Base-by-base conservation (phyloP, 768 basidiomycete genomes). In the Hirschioporus abietinus region DNA sequence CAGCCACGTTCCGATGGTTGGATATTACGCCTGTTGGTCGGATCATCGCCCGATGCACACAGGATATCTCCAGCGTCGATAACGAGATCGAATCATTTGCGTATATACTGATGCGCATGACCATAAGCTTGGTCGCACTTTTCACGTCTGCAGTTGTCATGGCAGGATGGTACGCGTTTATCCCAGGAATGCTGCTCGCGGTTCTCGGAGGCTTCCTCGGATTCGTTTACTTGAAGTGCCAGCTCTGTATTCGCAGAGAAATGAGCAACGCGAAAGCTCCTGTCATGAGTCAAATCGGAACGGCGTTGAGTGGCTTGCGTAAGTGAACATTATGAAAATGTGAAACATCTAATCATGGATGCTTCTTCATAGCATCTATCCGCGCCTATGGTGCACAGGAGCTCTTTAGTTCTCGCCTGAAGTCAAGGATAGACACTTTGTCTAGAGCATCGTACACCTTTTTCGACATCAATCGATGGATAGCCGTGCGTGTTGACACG, bases 1-100 rank as follows among this genome's bases (percentile, higher is more conserved):
- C 84, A 6, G 84, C 87, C 4, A 89, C 89, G 0, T 73, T 90
- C 42, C 42, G 75, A 60, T 76, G 73, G 74, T 68, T 75, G 42
- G 75, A 76, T 66, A 72, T 70, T 1, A 72, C 71, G 2, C 77
- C 77, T 2, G 69, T 70, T 2, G 71, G 76, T 23, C 72, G 77
- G 12, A 70, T 77, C 67, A 71, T 77, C 24, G 69, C 74, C 7
- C 69, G 77, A 62, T 76, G 73, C 61, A 76, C 76, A 1, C 68
- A 70, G 59, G 73, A 73, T 65, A 68, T 73, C 34, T 65, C 65
- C 17, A 64, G 42, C 52, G 57, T 69, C 59, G 66, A 69, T 65
- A 64, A 8, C 7, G n/a, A 42, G n/a, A 23, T 35, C 64, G 71
- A 42, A 1, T 18, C 36, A 17, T 15, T 30, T 1, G 17, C 3